Evolutionary conservation across 2,329 filamentous ascomycete species (phyloP), one percentile per base, ranked within the genome.

Genomic region (Lecanoromycetidae sp.): DNA sequence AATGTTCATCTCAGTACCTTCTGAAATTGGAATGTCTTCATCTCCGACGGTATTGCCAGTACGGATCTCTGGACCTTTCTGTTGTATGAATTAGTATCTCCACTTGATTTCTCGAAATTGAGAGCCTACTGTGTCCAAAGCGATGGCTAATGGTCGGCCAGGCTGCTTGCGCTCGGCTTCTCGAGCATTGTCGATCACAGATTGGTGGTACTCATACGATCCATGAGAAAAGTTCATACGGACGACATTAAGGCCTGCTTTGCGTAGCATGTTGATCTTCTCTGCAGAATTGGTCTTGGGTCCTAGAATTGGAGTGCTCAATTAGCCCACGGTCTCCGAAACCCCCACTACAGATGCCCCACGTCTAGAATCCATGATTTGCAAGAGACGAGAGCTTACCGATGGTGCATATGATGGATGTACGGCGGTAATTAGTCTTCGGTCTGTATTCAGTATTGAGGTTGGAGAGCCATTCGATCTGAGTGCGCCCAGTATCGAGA

Each of bases 191-290:
- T 98, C 87, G 63, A 98, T 95, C 65, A 98, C 91, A 54, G 87
- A 90, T 76, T 96, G 87, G 73, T 94, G 88, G 74, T 95, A 98
- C 72, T 82, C 88, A 69, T 96, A 91, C 57, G 81, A 82, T 61
- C 86, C 86, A 70, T 94, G 86, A 56, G 84, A 94, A 68, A 96
- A 96, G 83, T 98, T 98, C 91, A 98, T 98, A 72, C 91, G 90
- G 58, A 96, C 91, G 58, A 98, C 87, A 71, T 96, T 96, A 61
- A 96, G 82, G 70, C 91, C 91, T 74, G 73, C 69, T 63, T 76
- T 77, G 67, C 90, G 86, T 61, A 98, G 84, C 66, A 81, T 77
- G 71, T 96, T 96, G 73, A 98, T 94, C 69, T 87, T 88, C 74
- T 95, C 85, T 49, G 88, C 82, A 30, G 87, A 94, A 77, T 98